Evolutionary conservation across 176 grass and related monocot species (phyloP).

Genomic region (Neostapfia colusana): DNA sequence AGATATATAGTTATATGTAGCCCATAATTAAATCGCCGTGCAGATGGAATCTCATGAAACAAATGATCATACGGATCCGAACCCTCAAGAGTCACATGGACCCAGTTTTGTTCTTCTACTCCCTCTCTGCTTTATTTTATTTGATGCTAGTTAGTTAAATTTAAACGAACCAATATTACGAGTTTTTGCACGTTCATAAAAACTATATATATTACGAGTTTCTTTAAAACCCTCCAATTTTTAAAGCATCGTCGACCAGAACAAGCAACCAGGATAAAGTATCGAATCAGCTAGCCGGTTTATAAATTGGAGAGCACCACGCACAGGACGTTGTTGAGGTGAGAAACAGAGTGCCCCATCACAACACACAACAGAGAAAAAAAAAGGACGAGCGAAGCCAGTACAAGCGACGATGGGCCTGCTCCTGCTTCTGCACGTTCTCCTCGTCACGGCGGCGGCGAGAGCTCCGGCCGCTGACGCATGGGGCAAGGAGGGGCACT

Average conservation of each 20-base stretch:
- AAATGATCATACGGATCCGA: neutral
- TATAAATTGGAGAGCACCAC: conserved; percentile 32
- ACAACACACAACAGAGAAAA: neutral
- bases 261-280: neutral
- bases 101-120: too few species aligned
- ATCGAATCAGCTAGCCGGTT: neutral
- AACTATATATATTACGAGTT: too few species aligned
- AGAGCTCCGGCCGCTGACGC: conserved; percentile 33
- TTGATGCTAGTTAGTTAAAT: too few species aligned
- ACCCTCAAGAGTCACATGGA: neutral
- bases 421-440: conserved; percentile 14
- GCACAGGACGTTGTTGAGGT: neutral
- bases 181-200: too few species aligned
- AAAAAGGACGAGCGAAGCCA: neutral
- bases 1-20: neutral
- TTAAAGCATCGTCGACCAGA: neutral
- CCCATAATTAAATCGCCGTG: neutral
- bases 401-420: neutral
- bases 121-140: too few species aligned
- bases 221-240: neutral
- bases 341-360: neutral
- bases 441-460: conserved; percentile 26
- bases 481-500: conserved; percentile 74
- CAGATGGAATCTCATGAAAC: neutral
- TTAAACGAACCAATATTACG: too few species aligned